Evolutionary conservation across 2,329 filamentous ascomycete species (phyloP), one percentile per base, ranked within the genome.

Genomic region (Chalaropsis thielavioides): DNA sequence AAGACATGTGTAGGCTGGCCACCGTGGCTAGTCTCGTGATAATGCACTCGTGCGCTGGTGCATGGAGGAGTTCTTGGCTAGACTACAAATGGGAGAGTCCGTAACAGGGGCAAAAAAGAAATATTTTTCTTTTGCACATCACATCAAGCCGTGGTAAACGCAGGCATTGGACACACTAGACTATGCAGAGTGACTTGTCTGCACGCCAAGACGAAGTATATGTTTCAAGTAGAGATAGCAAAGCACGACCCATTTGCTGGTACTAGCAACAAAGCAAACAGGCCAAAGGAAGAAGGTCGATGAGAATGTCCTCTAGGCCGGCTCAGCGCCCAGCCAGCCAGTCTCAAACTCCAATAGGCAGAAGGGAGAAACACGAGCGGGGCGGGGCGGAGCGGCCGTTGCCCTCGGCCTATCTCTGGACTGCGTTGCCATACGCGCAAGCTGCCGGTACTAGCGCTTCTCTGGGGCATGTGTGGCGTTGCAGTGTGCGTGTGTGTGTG

Each of bases 81-180:
- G 24, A 22, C 24, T 51, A 3, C 15, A 1, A 24, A 51, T 51
- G 46, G 46, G 11, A 51, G 22, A 27, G 15, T n/a, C 46, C 38
- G 46, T n/a, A 41, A 43, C n/a, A 63, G 31, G 62, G 54, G 54
- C 44, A 54, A 46, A 35, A 44, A 43, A 7, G 24, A 38, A n/a
- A 43, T 56, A n/a, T n/a, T 63, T 63, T 63, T 27, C 27, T 63
- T 49, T 27, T 62, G 46, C 46, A 27, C 46, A 51, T 22, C 19
- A 51, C 24, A 27, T 24, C 31, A 31, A 6, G 35, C 35, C 46
- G 13, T 24, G 11, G 46, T 17, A 51, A 27, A 51, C 13, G 10
- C 15, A 15, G 3, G 27, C 46, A 11, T 10, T 22, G 46, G 19
- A 49, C 46, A 49, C 17, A 49, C n/a, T n/a, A 11, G 3, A 46